Percentiles rank a stretch among this genome's conserved stretches.
phyloP scores from a whole-genome alignment of 202 grass and related monocot genomes.

The Zoysia matrella region DNA sequence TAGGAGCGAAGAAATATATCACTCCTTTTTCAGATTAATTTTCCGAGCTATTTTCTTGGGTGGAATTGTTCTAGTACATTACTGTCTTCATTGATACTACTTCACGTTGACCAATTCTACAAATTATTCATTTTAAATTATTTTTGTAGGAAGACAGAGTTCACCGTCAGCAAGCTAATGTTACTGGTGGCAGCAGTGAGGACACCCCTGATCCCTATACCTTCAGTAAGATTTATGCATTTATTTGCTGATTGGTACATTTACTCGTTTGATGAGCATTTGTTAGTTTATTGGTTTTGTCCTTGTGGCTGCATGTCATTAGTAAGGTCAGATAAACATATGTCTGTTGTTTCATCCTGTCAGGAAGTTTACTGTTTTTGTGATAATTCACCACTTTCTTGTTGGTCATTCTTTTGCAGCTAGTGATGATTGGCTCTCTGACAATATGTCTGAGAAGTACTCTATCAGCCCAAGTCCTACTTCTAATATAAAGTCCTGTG shows the following conservation, averaged over 20 bases:
- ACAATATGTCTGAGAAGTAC: not conserved
- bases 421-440: not conserved
- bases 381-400: conserved; percentile 21
- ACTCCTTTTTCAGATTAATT: no score
- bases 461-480: not conserved
- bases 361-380: conserved; percentile 3
- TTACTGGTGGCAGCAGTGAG: not conserved
- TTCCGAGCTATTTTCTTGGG: no score
- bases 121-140: not conserved
- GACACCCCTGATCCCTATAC: not conserved
- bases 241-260: conserved; percentile 12
- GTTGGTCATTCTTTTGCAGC: conserved; percentile 41
- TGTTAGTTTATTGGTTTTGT: not conserved
- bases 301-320: conserved; percentile 6
- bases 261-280: not conserved
- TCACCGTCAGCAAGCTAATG: not conserved
- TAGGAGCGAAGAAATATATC: no score
- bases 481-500: conserved; percentile 18
- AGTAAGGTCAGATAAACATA: conserved; percentile 21
- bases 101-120: not conserved
- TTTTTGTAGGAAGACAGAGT: conserved; percentile 33
- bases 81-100: conserved; percentile 13
- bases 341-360: conserved; percentile 11
- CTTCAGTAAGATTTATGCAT: conserved; percentile 51
- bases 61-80: conserved; percentile 12